These are phyloP conservation scores for Trichoderma parareesei DNA, from an alignment of 495 filamentous ascomycete genomes.

Conservation along the genomic window DNA sequence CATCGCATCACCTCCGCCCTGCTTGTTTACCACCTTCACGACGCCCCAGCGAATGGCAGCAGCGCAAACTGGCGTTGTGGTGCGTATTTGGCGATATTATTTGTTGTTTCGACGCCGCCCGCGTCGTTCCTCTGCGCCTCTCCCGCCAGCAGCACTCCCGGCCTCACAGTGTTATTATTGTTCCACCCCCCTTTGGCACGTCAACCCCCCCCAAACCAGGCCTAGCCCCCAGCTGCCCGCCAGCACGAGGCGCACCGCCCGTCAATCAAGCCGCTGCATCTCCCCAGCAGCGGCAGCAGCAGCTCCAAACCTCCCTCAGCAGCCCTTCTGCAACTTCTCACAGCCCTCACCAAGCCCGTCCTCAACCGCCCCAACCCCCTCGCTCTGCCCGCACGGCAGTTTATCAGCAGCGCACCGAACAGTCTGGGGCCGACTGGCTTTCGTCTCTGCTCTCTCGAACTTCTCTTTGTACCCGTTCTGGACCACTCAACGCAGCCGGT, in stretches of 20 bases:
- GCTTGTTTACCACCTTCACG: background rate
- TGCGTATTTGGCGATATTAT: background rate
- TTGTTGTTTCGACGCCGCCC: slow-evolving; percentile 2
- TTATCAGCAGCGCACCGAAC: background rate
- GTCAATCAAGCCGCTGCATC: background rate
- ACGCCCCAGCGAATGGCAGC: background rate
- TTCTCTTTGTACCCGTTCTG: background rate
- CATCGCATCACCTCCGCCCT: background rate
- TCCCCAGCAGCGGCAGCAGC: background rate
- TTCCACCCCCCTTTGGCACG: slow-evolving; percentile 10
- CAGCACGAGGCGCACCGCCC: background rate
- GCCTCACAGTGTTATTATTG: background rate
- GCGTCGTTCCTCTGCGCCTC: background rate
- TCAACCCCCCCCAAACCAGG: background rate
- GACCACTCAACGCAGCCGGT: background rate
- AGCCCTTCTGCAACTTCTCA: slow-evolving; percentile 1
- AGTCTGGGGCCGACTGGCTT: background rate
- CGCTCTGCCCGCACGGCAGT: background rate
- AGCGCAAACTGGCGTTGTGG: background rate
- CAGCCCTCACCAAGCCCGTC: background rate
- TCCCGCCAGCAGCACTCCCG: background rate
- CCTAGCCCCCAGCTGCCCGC: background rate
- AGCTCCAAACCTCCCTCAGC: background rate
- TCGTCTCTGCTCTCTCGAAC: background rate
- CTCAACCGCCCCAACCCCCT: background rate